Conservation (phyloP, 371 early-diverging fungal species). For the Mucor velutinosus region DNA sequence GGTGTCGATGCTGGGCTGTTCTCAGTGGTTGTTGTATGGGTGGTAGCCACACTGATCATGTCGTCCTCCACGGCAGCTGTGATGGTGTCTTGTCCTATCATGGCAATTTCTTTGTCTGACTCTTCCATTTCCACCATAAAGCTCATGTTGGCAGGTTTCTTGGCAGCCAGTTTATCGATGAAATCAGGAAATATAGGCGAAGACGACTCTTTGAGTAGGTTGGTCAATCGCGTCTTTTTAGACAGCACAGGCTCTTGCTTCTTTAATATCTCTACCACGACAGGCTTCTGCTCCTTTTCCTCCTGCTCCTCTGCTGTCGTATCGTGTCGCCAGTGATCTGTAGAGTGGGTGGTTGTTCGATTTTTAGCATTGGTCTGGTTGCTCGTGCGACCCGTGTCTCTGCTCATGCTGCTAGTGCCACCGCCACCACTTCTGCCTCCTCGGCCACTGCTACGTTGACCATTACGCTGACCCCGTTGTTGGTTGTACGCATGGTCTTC, state of each 20-base stretch:
- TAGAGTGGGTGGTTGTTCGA: background rate
- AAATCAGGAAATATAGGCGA: conserved; percentile 34
- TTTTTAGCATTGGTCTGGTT: background rate
- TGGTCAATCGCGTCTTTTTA: conserved; percentile 3
- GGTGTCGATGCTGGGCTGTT: background rate
- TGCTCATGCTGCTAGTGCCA: background rate
- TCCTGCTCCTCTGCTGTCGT: background rate
- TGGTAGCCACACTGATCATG: background rate
- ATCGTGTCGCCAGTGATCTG: conserved; percentile 8
- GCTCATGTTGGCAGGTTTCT: conserved; percentile 32
- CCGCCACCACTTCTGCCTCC: background rate
- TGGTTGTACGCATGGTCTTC: background rate
- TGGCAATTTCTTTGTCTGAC: conserved; percentile 11
- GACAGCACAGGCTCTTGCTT: conserved; percentile 5
- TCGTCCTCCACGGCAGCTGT: background rate
- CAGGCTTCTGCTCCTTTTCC: background rate
- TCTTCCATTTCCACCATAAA: conserved; percentile 36
- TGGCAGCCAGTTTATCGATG: conserved; percentile 26
- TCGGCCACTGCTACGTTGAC: background rate
- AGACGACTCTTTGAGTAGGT: conserved; percentile 19
- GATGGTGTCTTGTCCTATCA: background rate
- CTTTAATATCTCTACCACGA: conserved; percentile 15
- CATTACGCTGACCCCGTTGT: background rate
- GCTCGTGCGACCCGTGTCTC: background rate
- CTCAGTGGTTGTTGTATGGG: background rate